Conservation (phyloP, 805 yeast species). For the Aciculoconidium aculeatum region DNA sequence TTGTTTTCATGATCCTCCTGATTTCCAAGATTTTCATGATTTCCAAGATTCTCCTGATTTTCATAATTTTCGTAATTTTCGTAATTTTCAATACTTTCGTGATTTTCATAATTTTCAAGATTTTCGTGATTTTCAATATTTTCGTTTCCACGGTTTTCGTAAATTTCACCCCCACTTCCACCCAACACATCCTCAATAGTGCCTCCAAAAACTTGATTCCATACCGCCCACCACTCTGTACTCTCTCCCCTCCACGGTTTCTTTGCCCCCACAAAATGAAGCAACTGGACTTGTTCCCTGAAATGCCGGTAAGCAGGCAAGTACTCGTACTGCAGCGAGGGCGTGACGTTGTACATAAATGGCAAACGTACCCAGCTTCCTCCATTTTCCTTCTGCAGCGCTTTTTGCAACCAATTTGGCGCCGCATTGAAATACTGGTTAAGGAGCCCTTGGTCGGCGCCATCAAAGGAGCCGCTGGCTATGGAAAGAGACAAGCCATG, state of each 20-base stretch:
- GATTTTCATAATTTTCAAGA: no score
- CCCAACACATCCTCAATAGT: conserved; percentile 17
- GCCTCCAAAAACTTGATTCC: conserved; percentile 27
- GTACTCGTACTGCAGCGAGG: conserved; percentile 58
- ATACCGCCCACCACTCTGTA: conserved; percentile 35
- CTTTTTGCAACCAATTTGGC: conserved; percentile 33
- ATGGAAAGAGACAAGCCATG: conserved; percentile 9
- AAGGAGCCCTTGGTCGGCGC: conserved; percentile 88
- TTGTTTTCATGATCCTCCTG: no score
- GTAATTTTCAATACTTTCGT: no score
- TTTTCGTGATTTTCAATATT: no score
- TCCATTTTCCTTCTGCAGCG: conserved; percentile 3
- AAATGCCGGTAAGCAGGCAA: conserved; percentile 63
- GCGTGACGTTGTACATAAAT: conserved; percentile 79
- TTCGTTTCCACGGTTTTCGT: no score
- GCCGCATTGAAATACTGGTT: conserved; percentile 60
- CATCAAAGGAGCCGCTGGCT: conserved; percentile 53
- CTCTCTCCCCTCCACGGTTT: conserved; percentile 50
- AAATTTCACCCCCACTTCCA: no score
- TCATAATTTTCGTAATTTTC: no score
- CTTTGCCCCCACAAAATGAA: conserved; percentile 62
- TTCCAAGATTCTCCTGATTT: no score
- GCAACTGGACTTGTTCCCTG: conserved; percentile 36
- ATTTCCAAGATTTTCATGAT: no score
- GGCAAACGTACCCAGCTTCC: conserved; percentile 70